phyloP scores from a whole-genome alignment of 2,329 filamentous ascomycete species.

The Fusarium chlamydosporum region DNA sequence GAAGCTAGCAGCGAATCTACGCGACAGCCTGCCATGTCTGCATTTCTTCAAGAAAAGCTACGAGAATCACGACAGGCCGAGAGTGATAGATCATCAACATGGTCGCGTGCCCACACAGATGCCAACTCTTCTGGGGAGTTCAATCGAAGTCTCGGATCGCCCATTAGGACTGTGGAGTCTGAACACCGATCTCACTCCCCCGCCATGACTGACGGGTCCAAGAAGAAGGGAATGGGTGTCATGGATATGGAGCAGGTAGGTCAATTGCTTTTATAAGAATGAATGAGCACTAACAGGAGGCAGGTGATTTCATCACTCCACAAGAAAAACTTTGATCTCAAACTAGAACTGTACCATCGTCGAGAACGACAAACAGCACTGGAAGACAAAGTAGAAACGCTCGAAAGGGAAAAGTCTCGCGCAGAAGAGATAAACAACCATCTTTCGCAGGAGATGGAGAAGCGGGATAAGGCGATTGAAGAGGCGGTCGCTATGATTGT shows the following conservation, averaged over 20 bases:
- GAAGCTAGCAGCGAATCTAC: constrained; percentile 60
- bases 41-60: constrained; percentile 69
- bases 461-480: constrained; percentile 77
- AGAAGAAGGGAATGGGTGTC: constrained; percentile 70
- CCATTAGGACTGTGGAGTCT: constrained; percentile 54
- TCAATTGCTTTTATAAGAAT: background rate
- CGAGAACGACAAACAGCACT: constrained; percentile 73
- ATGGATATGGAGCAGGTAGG: constrained; percentile 78
- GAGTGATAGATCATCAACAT: constrained; percentile 57
- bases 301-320: constrained; percentile 76
- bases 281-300: constrained; percentile 22
- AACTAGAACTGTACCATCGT: constrained; percentile 78
- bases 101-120: constrained; percentile 57
- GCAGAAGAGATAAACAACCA: constrained; percentile 70
- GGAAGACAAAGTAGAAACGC: constrained; percentile 68
- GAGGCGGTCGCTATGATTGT: constrained; percentile 80
- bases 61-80: constrained; percentile 66
- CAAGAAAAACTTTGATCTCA: constrained; percentile 84
- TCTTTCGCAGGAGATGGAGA: constrained; percentile 72
- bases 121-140: constrained; percentile 59
- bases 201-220: constrained; percentile 56
- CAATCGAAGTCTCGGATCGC: constrained; percentile 57
- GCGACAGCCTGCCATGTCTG: constrained; percentile 61
- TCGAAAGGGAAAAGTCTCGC: constrained; percentile 69
- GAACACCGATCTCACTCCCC: constrained; percentile 62